Evolutionary conservation across 1,139 yeast genomes (phyloP), one percentile per base, ranked within the genome.

Genomic region (Saccharomyces pastorianus): DNA sequence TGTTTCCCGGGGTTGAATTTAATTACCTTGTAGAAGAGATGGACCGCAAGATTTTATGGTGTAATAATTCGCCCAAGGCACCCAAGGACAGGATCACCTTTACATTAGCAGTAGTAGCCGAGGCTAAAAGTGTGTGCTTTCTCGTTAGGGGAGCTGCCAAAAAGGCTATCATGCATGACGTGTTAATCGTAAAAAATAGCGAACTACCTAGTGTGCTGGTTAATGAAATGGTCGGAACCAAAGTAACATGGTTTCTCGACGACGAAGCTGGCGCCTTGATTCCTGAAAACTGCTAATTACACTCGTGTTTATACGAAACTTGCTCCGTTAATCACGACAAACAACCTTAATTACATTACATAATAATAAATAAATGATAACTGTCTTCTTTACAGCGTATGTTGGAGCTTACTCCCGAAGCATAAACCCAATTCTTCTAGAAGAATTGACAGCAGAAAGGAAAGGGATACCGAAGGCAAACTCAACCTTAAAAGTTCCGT

Each of bases 1-100:
- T 95, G 57, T 95, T 95, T 78, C 77, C 76, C 6, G 74, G 70
- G 25, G 62, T 55, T 20, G 80, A 82, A 62, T 95, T 89, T 69
- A 86, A 84, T 61, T 83, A 88, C 57, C 77, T 95, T 61, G 53
- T 68, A 14, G 61, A 67, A 59, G 97, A 90, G 69, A 80, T 83
- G 61, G 76, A 83, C 62, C 90, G 95, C 2, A 87, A 93, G 87
- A 91, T 95, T 62, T 84, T 90, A 53, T 90, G 96, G 32, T 93
- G 95, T 51, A 81, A 82, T 58, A 88, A 90, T 59, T 95, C 97
- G n/a, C 99, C 99, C 53, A 82, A 85, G 62, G 96, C 96, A 2
- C 98, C 98, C 13, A 74, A 83, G 59, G 82, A 88, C 65, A 84
- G 99, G 75, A 88, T 95, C 65, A 90, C 99, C 2, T 77, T 95